phyloP scores from a whole-genome alignment of 805 yeast species.

The Candida ponderosae region DNA sequence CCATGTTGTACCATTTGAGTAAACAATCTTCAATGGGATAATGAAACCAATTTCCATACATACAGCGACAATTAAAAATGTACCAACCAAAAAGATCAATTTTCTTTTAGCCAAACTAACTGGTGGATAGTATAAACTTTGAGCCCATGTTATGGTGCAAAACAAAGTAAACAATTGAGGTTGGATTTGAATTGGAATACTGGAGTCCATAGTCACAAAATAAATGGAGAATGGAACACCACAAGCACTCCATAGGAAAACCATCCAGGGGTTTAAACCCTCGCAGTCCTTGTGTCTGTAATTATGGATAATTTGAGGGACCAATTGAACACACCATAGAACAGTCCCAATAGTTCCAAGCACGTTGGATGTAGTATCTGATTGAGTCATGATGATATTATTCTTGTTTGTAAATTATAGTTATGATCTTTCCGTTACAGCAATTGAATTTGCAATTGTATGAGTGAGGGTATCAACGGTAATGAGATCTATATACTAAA shows the following conservation, averaged over 20 bases:
- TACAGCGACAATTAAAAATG: constrained; percentile 36
- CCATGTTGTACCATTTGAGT: constrained; percentile 44
- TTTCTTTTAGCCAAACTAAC: constrained; percentile 26
- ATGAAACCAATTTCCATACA: constrained; percentile 68
- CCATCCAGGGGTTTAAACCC: constrained; percentile 80
- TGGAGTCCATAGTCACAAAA: constrained; percentile 62
- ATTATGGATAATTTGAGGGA: constrained; percentile 79
- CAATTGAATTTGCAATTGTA: no score
- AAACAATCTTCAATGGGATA: constrained; percentile 55
- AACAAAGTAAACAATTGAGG: constrained; percentile 77
- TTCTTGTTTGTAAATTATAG: background rate
- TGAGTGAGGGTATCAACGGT: no score
- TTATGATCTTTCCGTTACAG: no score
- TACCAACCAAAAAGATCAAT: constrained; percentile 26
- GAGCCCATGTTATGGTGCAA: constrained; percentile 59
- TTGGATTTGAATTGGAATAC: constrained; percentile 75
- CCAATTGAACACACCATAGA: constrained; percentile 84
- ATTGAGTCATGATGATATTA: background rate
- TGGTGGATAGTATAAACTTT: constrained; percentile 74
- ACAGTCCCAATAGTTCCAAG: constrained; percentile 86
- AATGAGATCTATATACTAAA: no score
- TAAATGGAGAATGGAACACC: constrained; percentile 88
- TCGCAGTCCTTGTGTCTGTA: constrained; percentile 69
- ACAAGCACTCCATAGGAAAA: constrained; percentile 65
- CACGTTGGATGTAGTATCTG: constrained; percentile 31